Evolutionary conservation across 2,329 filamentous ascomycete genomes (phyloP), one percentile per base, ranked within the genome.

Genomic region (Botrytis deweyae): DNA sequence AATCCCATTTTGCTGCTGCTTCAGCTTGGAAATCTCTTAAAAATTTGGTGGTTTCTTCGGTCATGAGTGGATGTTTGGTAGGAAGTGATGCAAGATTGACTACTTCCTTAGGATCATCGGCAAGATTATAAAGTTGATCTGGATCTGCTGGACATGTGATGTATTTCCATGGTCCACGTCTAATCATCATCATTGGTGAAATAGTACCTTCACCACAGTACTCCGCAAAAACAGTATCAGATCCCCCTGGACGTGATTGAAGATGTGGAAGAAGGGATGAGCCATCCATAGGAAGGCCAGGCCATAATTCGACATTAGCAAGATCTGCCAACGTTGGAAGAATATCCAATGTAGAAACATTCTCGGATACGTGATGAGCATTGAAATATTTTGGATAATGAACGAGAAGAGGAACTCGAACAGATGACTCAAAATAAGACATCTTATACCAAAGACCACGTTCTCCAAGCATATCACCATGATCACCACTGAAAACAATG

Each of bases 391-490:
- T 87, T 40, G 95, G 95, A 79, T 95, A 90, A 82, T 94, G 91
- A 81, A 97, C 88, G 77, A 98, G 86, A 81, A 98, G 90, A 1
- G 95, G 95, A 36, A 98, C 95, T 42, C 95, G 92, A 64, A 94
- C 93, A 20, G 94, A 97, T 59, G 91, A 91, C 87, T 98, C 95
- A 80, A 94, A 97, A 88, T 96, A 98, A 81, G 90, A 94, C 95
- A 98, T 98, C 87, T 98, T 98, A 86, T 97, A 95, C 95, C 95
- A 98, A 65, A 98, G 85, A 9, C 93, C 92, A 71, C 94, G 91
- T 85, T 98, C 95, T 74, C 95, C 95, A 12, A 98, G 88, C 95
- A 98, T 98, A 83, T 98, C 95, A 73, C 95, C 95, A 80, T 98
- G 95, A 81, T 98, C 95, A 63, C 95, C 94, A 74, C 92, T 95